Base-by-base conservation (phyloP, 2,329 filamentous ascomycete genomes). In the Apiospora malaysiana region DNA sequence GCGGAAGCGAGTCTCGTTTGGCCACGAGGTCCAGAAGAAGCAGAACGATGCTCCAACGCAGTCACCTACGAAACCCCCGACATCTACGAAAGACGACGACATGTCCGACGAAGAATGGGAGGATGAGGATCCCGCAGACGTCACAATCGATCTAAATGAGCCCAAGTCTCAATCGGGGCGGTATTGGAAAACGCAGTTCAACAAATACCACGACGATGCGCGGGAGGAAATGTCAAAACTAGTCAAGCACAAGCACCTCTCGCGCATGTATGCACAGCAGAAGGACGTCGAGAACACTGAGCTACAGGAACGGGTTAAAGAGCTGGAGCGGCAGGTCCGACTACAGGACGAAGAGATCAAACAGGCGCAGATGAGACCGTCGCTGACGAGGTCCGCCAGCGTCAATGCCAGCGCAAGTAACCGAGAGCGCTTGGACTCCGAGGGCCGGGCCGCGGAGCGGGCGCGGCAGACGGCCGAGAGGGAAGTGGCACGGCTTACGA, bases 101-200 rank as follows among this genome's bases (percentile, higher is more conserved):
- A 74, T 74, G 42, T 76, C 75, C 0, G 79, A 88, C 2, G 86
- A 85, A 32, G 85, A 85, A 27, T 89, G 87, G 87, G 88, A 89
- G 71, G 86, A 87, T 66, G 84, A 87, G 47, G 78, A 63, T 37
- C 40, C 81, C 45, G 83, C 82, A 74, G 91, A 94, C 75, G 82
- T 90, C 70, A 94, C 92, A 0, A 82, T 91, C 66, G 92, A 94
- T 76, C 82, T 94, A 67, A 91, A 92, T 73, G 90, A 93, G 76
- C 93, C 93, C 8, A 88, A 90, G 73, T 94, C 92, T 1, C 88
- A 92, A 71, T 94, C 92, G 4, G 93, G 92, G 8, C 90, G 88
- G 76, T 94, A 93, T 81, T 95, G 93, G 93, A 95, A 95, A 81
- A 87, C 89, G 32, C 89, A 94, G 77, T 95, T 93, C 76, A 88